Base-by-base conservation (phyloP, 2,329 filamentous ascomycete species). In the Colletotrichum sp. region DNA sequence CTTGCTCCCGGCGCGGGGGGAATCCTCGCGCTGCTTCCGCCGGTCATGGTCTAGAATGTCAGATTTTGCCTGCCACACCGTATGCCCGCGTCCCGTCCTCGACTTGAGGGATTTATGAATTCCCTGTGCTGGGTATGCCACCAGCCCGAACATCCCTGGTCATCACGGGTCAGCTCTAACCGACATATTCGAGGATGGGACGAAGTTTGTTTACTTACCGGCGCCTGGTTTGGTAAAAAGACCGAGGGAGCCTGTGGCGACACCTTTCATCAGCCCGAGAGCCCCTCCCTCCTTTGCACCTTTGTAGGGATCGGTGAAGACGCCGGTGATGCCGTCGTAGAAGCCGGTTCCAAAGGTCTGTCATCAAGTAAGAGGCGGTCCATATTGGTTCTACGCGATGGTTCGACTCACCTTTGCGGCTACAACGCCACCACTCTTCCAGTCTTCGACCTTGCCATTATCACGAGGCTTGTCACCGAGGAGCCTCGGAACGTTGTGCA, bases 401-500 rank as follows among this genome's bases (percentile, higher is more conserved):
- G 15, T 4, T 2, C 4, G 18, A n/a, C 68, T 26, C 26, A 78
- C 75, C 76, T 82, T 84, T 2, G 80, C 82, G 2, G 80, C 85
- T 0, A 83, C 81, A 1, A 77, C 63, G 1, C 80, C 79, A 0
- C 84, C 85, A 39, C 79, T 82, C 44, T 82, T 82, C 79, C 80
- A 83, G 39, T 84, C 83, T 7, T 77, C 80, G 6, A 86, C 80
- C 4, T 81, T 76, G 1, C 81, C 81, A 59, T 85, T 80, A 8
- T 83, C 78, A 36, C 80, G 78, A 4, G 82, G 79, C 15, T 83
- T 79, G 39, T 86, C 84, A 6, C 85, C 84, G 69, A 85, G 86
- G 7, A 86, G 71, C 18, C 76, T 81, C 0, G 85, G 85, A 2
- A 83, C 77, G 5, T 80, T 80, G 30, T 81, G 80, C 15, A 86